Conservation (phyloP, 345 rosid species). For the Carallia pectinifolia region DNA sequence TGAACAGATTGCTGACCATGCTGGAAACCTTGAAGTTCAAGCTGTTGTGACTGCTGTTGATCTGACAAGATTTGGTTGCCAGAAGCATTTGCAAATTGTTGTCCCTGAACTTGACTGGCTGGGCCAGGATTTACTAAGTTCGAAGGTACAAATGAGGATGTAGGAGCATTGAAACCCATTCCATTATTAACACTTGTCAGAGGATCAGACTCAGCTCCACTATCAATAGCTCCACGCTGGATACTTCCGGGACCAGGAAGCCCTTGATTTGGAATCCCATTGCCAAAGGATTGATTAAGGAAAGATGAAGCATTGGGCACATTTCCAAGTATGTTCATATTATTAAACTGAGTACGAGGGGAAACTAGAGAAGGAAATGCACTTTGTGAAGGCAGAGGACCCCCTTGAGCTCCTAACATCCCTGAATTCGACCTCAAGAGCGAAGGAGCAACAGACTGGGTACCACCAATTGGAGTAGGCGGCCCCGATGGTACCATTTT, state of each 20-base stretch:
- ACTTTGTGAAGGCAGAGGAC: constrained; percentile 62
- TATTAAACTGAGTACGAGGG: constrained; percentile 65
- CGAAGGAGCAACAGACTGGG: constrained; percentile 65
- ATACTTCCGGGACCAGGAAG: constrained; percentile 50
- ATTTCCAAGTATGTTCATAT: constrained; percentile 78
- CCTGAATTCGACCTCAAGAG: constrained; percentile 72
- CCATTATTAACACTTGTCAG: constrained; percentile 64
- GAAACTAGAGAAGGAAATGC: constrained; percentile 67
- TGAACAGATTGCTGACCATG: constrained; percentile 71
- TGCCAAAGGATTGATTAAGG: constrained; percentile 83
- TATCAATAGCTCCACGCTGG: constrained; percentile 57
- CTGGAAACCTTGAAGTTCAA: constrained; percentile 69
- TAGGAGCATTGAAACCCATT: constrained; percentile 57
- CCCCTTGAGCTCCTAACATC: constrained; percentile 74
- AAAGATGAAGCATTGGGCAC: constrained; percentile 72
- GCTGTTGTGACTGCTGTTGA: constrained; percentile 65
- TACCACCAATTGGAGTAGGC: constrained; percentile 71
- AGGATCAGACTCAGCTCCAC: constrained; percentile 77
- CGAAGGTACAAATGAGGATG: constrained; percentile 56
- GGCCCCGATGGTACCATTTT: constrained; percentile 88
- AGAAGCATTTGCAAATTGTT: constrained; percentile 59
- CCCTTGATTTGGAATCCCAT: constrained; percentile 56
- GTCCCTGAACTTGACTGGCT: constrained; percentile 74
- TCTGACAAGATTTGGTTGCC: constrained; percentile 65
- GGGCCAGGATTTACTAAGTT: constrained; percentile 63